Evolutionary conservation across 495 filamentous ascomycete species (phyloP), one percentile per base, ranked within the genome.

Genomic region (Aspergillus bertholletiae): DNA sequence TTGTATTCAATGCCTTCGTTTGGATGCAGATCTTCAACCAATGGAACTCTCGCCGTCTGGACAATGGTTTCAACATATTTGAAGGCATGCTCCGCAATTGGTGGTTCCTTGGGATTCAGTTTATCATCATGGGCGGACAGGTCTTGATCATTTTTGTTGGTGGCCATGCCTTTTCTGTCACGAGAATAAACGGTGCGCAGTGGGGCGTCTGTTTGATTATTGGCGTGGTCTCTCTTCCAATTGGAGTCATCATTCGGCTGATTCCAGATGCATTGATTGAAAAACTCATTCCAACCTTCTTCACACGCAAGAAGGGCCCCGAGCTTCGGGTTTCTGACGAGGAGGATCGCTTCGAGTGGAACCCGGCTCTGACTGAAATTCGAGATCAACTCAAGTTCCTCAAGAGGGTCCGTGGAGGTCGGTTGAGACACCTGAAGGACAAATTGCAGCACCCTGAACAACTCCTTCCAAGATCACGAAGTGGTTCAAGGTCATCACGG

Each of bases 11-110:
- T 74, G 90, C 88, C 1, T 96, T 93, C 60, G 88, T 94, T 34
- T 96, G 90, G 86, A 92, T 96, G 88, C 90, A 95, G 59, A 91
- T 95, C 59, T 95, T 95, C 80, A 96, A 96, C 64, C 79, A 90
- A 63, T 84, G 88, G 72, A 92, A 92, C 62, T 89, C 81, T 69
- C 88, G 90, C 45, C 88, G 90, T 1, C 78, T 97, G 15, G 92
- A 97, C 65, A 97, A 96, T 74, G 80, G 82, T 23, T 82, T 94
- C 74, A 96, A 96, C 63, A 88, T 96, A 58, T 87, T 97, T 67
- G 90, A 96, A 58, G 90, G 90, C 17, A 81, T 96, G 23, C 77
- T 75, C 43, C 80, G 75, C 56, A 97, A 96, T 67, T 80, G 71
- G 45, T 95, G 92, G 75, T 97, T 96, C 73, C 80, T 93, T 49